Conservation (phyloP, 495 filamentous ascomycete species). For the Apodospora peruviana region DNA sequence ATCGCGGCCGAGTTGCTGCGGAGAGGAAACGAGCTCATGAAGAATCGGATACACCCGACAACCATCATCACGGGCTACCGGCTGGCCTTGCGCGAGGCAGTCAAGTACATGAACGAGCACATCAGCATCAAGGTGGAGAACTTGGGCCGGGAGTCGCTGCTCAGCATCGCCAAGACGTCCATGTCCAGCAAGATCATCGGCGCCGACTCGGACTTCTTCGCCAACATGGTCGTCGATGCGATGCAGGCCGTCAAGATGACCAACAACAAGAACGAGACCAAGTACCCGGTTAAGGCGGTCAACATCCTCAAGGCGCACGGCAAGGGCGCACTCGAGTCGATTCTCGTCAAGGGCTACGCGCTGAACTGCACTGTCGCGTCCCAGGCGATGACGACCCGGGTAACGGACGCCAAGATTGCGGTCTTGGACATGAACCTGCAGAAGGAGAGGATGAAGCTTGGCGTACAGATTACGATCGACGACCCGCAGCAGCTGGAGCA, state of each 20-base stretch:
- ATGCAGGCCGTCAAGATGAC: conserved; percentile 91
- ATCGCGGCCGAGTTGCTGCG: conserved; percentile 94
- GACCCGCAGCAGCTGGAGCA: conserved; percentile 96
- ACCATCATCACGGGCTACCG: conserved; percentile 99
- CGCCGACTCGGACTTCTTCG: conserved; percentile 91
- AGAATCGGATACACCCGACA: conserved; percentile 98
- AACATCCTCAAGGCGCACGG: conserved; percentile 98
- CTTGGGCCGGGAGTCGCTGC: conserved; percentile 78
- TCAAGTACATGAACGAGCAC: conserved; percentile 98
- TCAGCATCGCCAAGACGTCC: conserved; percentile 96
- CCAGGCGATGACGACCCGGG: conserved; percentile 92
- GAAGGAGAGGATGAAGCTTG: conserved; percentile 98
- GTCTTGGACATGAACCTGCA: conserved; percentile 97
- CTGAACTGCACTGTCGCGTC: conserved; percentile 98
- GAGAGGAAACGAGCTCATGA: conserved; percentile 95
- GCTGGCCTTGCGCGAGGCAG: conserved; percentile 89
- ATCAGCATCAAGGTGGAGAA: conserved; percentile 90
- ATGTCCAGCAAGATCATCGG: conserved; percentile 99
- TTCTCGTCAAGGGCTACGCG: conserved; percentile 93
- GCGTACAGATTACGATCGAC: conserved; percentile 96
- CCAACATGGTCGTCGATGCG: conserved; percentile 93
- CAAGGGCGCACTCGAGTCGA: conserved; percentile 81
- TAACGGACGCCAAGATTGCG: conserved; percentile 93
- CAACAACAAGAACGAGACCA: conserved; percentile 82
- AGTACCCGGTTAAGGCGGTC: conserved; percentile 98